Evolutionary conservation across 2,329 filamentous ascomycete species (phyloP).

Genomic region (Biscogniauxia mediterranea): DNA sequence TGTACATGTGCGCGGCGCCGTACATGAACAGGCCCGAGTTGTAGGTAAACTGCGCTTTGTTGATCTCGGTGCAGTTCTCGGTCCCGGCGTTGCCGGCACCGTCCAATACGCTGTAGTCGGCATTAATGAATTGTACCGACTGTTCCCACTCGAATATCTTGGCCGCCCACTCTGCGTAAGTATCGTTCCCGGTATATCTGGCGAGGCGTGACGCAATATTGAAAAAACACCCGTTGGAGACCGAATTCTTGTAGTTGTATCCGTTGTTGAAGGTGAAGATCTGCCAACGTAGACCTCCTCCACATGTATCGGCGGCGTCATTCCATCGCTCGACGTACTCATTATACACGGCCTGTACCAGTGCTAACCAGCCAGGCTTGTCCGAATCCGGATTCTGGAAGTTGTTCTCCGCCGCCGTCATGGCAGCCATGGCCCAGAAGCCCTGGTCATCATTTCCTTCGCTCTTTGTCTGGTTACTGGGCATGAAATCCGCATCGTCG

Average conservation of each 20-base stretch:
- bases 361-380: conserved; percentile 47
- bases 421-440: conserved; percentile 57
- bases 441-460: conserved; percentile 60
- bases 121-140: conserved; percentile 49
- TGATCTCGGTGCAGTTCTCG: conserved; percentile 52
- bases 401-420: conserved; percentile 54
- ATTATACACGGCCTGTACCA: conserved; percentile 60
- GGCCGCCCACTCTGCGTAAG: conserved; percentile 74
- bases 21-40: conserved; percentile 34
- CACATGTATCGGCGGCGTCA: conserved; percentile 46
- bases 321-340: conserved; percentile 51
- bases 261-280: conserved; percentile 62
- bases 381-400: conserved; percentile 45
- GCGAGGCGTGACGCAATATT: conserved; percentile 73
- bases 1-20: conserved; percentile 39
- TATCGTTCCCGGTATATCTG: conserved; percentile 74
- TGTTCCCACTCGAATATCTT: conserved; percentile 66
- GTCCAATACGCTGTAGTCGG: conserved; percentile 58
- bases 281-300: conserved; percentile 66
- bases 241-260: conserved; percentile 66
- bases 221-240: conserved; percentile 69
- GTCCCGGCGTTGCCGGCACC: conserved; percentile 44
- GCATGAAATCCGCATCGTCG: conserved; percentile 48
- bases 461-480: conserved; percentile 41
- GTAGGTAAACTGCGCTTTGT: conserved; percentile 44